A percentile compares a stretch with the other conserved stretches of the same genome.
Conservation (phyloP, 495 filamentous ascomycete genomes). For the Aspergillus cristatus region DNA sequence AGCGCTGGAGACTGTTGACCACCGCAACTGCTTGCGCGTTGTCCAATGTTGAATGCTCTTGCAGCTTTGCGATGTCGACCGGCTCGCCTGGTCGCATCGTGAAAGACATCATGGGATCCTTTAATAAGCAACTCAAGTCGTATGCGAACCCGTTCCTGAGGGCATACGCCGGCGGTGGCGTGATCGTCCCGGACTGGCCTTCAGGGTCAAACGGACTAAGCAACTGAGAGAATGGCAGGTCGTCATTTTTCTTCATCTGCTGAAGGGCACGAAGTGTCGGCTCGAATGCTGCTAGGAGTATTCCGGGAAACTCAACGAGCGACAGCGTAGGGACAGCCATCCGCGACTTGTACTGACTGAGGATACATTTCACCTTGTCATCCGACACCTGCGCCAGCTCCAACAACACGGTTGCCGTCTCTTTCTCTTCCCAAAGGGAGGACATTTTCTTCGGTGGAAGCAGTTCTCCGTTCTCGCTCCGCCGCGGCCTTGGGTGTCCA, state of each 20-base stretch:
- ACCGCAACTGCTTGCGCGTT: constrained; percentile 48
- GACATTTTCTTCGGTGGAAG: constrained; percentile 5
- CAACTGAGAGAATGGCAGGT: constrained; percentile 53
- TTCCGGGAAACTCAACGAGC: constrained; percentile 62
- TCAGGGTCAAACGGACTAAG: constrained; percentile 32
- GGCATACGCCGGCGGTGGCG: constrained; percentile 47
- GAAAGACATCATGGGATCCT: constrained; percentile 20
- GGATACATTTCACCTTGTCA: constrained; percentile 17
- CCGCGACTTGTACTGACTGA: constrained; percentile 9
- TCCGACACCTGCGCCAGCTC: constrained; percentile 13
- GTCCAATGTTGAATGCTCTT: constrained; percentile 44
- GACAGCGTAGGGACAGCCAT: constrained; percentile 10
- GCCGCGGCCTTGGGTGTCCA: constrained; percentile 11
- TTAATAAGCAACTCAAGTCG: constrained; percentile 39
- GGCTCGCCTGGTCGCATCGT: constrained; percentile 19
- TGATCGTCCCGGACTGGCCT: constrained; percentile 1
- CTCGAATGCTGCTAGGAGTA: constrained; percentile 59
- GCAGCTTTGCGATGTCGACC: constrained; percentile 31
- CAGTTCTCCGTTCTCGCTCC: constrained; percentile 1
- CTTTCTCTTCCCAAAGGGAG: constrained; percentile 10
- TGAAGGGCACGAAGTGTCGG: constrained; percentile 59
- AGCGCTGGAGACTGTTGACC: constrained; percentile 43
- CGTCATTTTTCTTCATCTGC: constrained; percentile 36
- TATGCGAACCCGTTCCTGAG: constrained; percentile 41
- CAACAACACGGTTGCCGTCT: constrained; percentile 9